A percentile compares a stretch with the other conserved stretches of the same genome.
These are phyloP conservation scores for Inga oerstediana DNA, from an alignment of 306 rosid species.

Conservation along the genomic window DNA sequence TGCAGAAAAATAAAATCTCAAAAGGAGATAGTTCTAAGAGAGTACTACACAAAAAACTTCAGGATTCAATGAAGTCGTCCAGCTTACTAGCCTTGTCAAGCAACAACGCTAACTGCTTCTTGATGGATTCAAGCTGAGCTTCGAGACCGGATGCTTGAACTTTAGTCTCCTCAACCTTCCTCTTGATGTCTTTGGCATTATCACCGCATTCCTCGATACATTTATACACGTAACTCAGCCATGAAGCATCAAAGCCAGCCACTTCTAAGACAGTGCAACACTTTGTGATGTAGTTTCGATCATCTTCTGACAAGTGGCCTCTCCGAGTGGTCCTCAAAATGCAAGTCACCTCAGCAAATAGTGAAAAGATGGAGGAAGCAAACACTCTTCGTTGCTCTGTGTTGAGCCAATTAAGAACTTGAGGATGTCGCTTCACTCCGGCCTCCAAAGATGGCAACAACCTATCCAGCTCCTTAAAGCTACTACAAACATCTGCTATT, in stretches of 20 bases:
- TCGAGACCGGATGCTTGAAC: background rate
- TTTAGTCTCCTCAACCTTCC: background rate
- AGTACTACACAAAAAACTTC: background rate
- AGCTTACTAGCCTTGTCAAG: too few relatives aligned
- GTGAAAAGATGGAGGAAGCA: background rate
- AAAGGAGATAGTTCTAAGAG: too few relatives aligned
- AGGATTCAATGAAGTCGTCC: background rate
- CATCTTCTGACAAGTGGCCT: background rate
- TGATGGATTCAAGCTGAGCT: too few relatives aligned
- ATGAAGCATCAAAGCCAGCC: background rate
- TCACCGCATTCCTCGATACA: too few relatives aligned
- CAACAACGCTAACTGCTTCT: too few relatives aligned
- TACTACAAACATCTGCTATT: background rate
- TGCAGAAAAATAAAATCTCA: background rate
- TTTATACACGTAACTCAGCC: too few relatives aligned
- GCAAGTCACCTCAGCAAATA: background rate
- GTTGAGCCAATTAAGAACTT: background rate
- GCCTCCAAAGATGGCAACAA: background rate
- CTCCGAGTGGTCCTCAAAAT: background rate
- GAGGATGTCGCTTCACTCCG: background rate
- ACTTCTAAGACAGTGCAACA: background rate
- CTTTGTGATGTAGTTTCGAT: background rate
- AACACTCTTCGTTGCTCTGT: background rate
- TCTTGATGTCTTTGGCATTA: too few relatives aligned
- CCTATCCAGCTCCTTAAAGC: background rate